Evolutionary conservation across 495 filamentous ascomycete genomes (phyloP).

Genomic region (Rusavskia elegans): DNA sequence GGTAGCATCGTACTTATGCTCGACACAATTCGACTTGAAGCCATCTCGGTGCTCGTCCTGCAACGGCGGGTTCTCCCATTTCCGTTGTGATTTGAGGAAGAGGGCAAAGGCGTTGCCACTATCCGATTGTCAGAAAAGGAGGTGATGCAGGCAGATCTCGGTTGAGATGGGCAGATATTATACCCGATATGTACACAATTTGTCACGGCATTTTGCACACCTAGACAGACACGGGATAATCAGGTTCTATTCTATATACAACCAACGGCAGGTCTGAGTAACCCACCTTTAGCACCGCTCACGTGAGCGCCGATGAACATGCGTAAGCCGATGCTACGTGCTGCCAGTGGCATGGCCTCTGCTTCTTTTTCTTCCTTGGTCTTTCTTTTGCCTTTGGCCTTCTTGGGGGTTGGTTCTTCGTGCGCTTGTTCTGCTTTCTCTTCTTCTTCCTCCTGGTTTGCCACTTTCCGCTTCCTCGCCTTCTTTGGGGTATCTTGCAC

Average conservation of each 20-base stretch:
- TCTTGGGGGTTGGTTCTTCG: constrained; percentile 8
- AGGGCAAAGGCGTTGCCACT: constrained; percentile 84
- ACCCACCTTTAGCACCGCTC: constrained; percentile 65
- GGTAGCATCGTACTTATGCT: constrained; percentile 56
- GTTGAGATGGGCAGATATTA: neutral
- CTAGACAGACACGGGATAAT: neutral
- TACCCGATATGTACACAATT: constrained; percentile 66
- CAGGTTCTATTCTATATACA: no score
- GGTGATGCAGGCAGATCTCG: constrained; percentile 5
- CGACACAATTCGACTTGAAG: constrained; percentile 48
- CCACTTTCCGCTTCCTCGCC: neutral
- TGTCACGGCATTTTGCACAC: constrained; percentile 73
- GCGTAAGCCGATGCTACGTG: constrained; percentile 50
- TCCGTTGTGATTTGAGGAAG: constrained; percentile 89
- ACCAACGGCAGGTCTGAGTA: neutral
- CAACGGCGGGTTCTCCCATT: constrained; percentile 78
- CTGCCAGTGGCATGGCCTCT: constrained; percentile 47
- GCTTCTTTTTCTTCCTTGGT: constrained; percentile 28
- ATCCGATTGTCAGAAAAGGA: neutral
- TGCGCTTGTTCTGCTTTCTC: constrained; percentile 16
- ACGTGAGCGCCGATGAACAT: constrained; percentile 91
- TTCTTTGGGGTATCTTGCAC: neutral
- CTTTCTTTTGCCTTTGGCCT: constrained; percentile 13
- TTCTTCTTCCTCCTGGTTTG: constrained; percentile 12
- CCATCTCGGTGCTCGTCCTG: constrained; percentile 45